Conservation (phyloP, 495 filamentous ascomycete species). For the Penicillium cataractarum region DNA sequence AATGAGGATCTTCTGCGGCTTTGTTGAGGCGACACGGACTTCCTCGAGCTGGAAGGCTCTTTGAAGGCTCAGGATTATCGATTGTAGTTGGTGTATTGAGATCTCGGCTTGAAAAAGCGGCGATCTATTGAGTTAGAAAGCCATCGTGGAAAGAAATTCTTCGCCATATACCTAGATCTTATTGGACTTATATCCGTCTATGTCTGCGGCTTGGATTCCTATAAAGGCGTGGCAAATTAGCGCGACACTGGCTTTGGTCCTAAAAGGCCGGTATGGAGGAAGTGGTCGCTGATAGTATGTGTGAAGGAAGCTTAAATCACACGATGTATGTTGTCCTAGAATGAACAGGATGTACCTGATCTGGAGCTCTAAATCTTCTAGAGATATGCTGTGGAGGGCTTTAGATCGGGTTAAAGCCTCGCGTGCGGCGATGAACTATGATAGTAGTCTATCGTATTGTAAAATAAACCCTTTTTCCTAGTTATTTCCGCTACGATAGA, state of each 20-base stretch:
- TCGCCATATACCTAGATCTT: neutral
- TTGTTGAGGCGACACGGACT: neutral
- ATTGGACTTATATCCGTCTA: neutral
- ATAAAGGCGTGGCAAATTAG: neutral
- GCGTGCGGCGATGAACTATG: neutral
- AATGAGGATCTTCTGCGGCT: neutral
- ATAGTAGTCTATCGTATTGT: too few relatives aligned
- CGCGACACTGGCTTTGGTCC: neutral
- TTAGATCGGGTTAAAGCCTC: neutral
- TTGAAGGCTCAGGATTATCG: neutral
- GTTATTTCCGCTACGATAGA: too few relatives aligned
- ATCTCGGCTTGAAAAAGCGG: neutral
- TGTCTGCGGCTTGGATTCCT: neutral
- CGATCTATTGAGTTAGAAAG: neutral
- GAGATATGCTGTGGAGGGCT: neutral
- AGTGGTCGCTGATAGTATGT: neutral
- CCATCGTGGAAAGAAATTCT: neutral
- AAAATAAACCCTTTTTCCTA: too few relatives aligned
- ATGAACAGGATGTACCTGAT: neutral
- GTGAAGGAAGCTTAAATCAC: neutral
- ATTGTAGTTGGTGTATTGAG: neutral
- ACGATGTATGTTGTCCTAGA: neutral
- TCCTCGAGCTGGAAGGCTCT: neutral
- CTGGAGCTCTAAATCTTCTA: neutral
- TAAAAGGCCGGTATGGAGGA: neutral